Evolutionary conservation across 148 eudicot genomes (phyloP).

Genomic region (Fagopyrum esculentum): DNA sequence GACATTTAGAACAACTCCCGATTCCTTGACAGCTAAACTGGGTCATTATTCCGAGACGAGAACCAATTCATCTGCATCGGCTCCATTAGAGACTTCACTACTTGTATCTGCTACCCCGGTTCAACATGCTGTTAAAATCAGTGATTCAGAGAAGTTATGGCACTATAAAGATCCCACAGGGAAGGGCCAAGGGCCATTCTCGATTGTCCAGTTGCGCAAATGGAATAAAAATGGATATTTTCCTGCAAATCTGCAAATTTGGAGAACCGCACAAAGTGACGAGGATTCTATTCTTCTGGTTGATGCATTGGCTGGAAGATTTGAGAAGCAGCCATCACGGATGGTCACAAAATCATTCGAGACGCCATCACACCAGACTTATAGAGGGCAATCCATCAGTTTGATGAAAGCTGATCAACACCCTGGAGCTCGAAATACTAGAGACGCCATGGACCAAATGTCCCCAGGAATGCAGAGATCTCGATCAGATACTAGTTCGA

Average conservation of each 20-base stretch:
- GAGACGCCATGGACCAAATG: constrained; percentile 11
- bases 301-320: constrained; percentile 69
- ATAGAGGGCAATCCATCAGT: constrained; percentile 8
- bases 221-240: constrained; percentile 87
- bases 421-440: constrained; percentile 10
- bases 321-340: constrained; percentile 28
- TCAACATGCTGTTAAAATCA: constrained; percentile 34
- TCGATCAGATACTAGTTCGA: constrained; percentile 18
- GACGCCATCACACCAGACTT: constrained; percentile 15
- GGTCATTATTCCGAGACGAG: constrained; percentile 24
- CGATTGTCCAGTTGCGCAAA: constrained; percentile 81
- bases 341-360: background rate
- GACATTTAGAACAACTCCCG: constrained; percentile 29
- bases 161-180: constrained; percentile 79
- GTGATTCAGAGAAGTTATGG: constrained; percentile 72
- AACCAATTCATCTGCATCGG: constrained; percentile 29
- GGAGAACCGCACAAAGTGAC: constrained; percentile 54
- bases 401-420: background rate
- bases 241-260: constrained; percentile 60
- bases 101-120: constrained; percentile 24
- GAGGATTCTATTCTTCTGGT: constrained; percentile 64
- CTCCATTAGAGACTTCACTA: constrained; percentile 30
- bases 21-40: constrained; percentile 23
- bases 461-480: constrained; percentile 11
- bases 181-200: constrained; percentile 92